Conservation (phyloP, 805 yeast genomes). For the Cyberlindnera xylosilytica region DNA sequence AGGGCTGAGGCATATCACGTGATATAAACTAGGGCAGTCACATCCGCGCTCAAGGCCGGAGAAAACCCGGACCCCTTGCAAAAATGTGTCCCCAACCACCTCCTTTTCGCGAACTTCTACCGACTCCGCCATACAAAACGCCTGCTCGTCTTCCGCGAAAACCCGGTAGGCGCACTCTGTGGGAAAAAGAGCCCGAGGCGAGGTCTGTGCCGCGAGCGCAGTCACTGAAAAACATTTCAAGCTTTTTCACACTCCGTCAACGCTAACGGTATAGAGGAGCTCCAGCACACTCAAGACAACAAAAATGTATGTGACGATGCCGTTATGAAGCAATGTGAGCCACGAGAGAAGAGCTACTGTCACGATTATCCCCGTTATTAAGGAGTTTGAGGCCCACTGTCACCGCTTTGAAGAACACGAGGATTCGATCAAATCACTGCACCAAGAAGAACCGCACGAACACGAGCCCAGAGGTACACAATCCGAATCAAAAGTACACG, state of each 20-base stretch:
- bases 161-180: conserved; percentile 11
- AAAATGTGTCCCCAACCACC: not conserved
- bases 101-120: not conserved
- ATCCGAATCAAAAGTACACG: too few relatives aligned
- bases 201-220: too few relatives aligned
- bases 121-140: conserved; percentile 1
- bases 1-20: not conserved
- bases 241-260: conserved; percentile 15
- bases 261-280: conserved; percentile 3
- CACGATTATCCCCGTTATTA: not conserved
- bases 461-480: too few relatives aligned
- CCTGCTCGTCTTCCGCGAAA: conserved; percentile 6
- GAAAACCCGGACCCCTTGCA: not conserved
- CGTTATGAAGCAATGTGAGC: not conserved
- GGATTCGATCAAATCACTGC: too few relatives aligned
- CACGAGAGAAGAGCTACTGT: not conserved
- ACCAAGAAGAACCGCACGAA: too few relatives aligned
- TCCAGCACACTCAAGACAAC: conserved; percentile 19
- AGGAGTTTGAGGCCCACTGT: conserved; percentile 1
- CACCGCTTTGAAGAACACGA: too few relatives aligned
- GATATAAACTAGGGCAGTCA: not conserved
- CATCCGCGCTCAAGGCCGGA: too few relatives aligned
- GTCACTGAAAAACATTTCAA: conserved; percentile 19
- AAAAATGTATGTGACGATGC: conserved; percentile 25
- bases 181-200: too few relatives aligned